These are phyloP conservation scores for Phialophora macrospora DNA, from an alignment of 2,329 filamentous ascomycete species.

Conservation along the genomic window DNA sequence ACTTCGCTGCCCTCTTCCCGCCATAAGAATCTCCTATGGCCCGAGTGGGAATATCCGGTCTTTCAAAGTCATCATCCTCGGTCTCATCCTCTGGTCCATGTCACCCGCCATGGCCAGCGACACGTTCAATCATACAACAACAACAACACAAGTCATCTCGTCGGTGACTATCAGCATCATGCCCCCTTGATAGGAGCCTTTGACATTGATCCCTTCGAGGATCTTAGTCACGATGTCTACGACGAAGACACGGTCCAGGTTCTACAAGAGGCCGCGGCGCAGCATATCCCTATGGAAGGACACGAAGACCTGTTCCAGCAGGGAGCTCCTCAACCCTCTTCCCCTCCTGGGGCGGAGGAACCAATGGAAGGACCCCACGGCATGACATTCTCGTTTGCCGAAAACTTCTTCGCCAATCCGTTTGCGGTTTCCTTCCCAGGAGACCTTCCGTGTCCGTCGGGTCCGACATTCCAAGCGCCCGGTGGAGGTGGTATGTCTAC, in stretches of 20 bases:
- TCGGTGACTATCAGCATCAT: constrained; percentile 7
- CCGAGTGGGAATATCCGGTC: constrained; percentile 28
- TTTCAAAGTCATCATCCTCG: constrained; percentile 25
- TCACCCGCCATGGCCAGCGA: constrained; percentile 32
- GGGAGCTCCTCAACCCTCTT: not conserved
- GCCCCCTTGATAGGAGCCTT: constrained; percentile 10
- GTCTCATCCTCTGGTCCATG: constrained; percentile 34
- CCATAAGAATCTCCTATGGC: constrained; percentile 33
- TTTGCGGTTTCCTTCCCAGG: constrained; percentile 37
- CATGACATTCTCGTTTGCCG: constrained; percentile 24
- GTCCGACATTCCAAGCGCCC: constrained; percentile 8
- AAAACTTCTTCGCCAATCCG: constrained; percentile 35
- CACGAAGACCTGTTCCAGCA: not conserved
- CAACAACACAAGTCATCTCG: constrained; percentile 1
- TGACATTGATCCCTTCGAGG: constrained; percentile 13
- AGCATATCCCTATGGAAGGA: not conserved
- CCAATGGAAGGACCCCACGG: constrained; percentile 1
- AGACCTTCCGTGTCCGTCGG: constrained; percentile 32
- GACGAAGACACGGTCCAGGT: constrained; percentile 11
- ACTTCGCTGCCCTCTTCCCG: constrained; percentile 23
- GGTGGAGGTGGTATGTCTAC: not conserved
- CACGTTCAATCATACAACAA: constrained; percentile 29
- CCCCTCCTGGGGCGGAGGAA: constrained; percentile 8
- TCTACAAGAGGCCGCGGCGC: constrained; percentile 7
- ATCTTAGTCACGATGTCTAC: constrained; percentile 16